Evolutionary conservation across 257 asterid species (phyloP), one percentile per base, ranked within the genome.

Genomic region (Solanum acaule): DNA sequence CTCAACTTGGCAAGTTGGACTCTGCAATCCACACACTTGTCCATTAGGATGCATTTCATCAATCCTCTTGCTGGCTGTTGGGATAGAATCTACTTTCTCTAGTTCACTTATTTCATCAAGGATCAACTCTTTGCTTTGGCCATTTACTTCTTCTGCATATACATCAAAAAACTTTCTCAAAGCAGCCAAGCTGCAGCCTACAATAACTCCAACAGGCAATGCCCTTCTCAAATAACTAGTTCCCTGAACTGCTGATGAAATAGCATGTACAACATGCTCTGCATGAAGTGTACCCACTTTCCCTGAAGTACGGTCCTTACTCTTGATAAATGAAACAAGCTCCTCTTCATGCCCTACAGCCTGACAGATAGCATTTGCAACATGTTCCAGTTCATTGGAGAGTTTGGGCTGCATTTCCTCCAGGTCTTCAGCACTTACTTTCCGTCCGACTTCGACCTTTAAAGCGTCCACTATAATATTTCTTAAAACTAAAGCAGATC

Each of bases 101-200:
- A 88, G 49, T 70, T 87, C 88, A 88, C 86, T 88, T 73, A 89
- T 88, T 86, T 75, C 90, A 90, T 89, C 94, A 89, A 52, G 87
- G 44, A 63, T 85, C 88, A 87, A 10, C 22, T 65, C 88, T 79
- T 93, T 92, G 86, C 61, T 56, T 77, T 90, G 89, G 85, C 84
- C 93, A 88, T 87, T 89, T 87, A 88, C 77, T 90, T 91, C 90
- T 88, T 88, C 68, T 86, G 93, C 89, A 89, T 91, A 91, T 86
- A 95, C 96, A 90, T 91, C 87, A 89, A 91, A 94, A 91, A 93
- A 90, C 88, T 93, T 92, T 90, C 95, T 92, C 72, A 97, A 92
- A 87, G 97, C 92, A 92, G 96, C 98, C 88, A 97, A 93, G 89
- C 93, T 90, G 83, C 98, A 91, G 33, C 99, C 99, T 87, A 97